Evolutionary conservation across 139 green algal species (phyloP).

Genomic region (Chlorella sp.): DNA sequence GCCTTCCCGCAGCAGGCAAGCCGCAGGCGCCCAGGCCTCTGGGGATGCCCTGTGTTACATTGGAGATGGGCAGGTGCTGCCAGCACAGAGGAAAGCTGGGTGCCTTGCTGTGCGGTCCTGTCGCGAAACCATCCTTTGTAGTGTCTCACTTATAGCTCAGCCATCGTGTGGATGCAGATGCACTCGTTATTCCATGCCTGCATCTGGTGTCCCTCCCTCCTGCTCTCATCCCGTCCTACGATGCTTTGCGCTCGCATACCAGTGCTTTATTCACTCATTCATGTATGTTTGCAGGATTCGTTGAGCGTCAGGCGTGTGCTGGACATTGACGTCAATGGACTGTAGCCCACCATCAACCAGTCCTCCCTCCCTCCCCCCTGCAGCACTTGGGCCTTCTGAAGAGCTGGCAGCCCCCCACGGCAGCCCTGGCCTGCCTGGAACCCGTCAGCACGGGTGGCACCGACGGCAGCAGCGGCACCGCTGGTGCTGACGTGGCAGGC

Average conservation of each 20-base stretch:
- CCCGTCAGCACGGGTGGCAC: neutral
- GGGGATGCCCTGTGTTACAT: neutral
- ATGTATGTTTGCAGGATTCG: too few relatives aligned
- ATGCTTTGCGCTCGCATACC: neutral
- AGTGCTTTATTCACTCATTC: neutral
- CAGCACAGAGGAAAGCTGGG: too few relatives aligned
- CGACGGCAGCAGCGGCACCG: neutral
- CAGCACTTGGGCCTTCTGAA: slow-evolving; percentile 36
- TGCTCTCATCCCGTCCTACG: neutral
- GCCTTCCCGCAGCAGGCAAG: slow-evolving; percentile 32
- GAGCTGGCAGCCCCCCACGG: neutral
- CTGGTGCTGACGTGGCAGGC: neutral
- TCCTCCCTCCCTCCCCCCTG: neutral
- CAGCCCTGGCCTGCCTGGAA: slow-evolving; percentile 4
- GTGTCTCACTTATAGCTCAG: too few relatives aligned
- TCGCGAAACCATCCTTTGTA: too few relatives aligned
- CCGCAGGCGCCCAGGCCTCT: neutral
- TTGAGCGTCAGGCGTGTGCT: too few relatives aligned
- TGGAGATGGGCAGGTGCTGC: neutral
- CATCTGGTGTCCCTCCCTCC: too few relatives aligned
- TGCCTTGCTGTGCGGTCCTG: too few relatives aligned
- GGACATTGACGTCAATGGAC: too few relatives aligned
- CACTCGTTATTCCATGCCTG: too few relatives aligned
- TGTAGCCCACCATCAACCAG: too few relatives aligned
- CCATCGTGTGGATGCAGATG: too few relatives aligned